These are phyloP conservation scores for Pyrrhoderma noxium DNA, from an alignment of 1,284 basidiomycete genomes.

Conservation along the genomic window DNA sequence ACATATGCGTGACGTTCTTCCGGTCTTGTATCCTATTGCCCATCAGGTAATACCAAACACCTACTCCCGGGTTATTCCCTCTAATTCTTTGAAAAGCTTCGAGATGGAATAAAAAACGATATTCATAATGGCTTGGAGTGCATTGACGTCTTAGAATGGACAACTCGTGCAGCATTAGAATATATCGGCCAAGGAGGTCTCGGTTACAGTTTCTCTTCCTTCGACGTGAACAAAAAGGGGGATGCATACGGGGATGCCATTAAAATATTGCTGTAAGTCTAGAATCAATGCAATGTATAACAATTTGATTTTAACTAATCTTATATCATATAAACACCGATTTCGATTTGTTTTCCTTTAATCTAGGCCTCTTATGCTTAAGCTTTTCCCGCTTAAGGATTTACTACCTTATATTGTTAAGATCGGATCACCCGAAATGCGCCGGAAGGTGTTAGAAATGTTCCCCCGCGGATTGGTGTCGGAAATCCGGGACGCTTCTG, in stretches of 20 bases:
- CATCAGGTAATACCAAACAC: conserved; percentile 19
- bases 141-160: conserved; percentile 30
- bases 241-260: conserved; percentile 26
- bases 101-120: conserved; percentile 19
- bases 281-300: not conserved
- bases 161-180: conserved; percentile 31
- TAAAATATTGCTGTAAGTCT: conserved; percentile 19
- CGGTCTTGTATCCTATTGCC: conserved; percentile 25
- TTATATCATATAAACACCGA: too few species aligned
- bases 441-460: conserved; percentile 6
- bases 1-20: conserved; percentile 25
- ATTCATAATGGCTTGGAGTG: conserved; percentile 20
- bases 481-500: not conserved
- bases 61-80: conserved; percentile 20
- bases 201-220: conserved; percentile 31
- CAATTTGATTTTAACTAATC: conserved; percentile 1
- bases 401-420: conserved; percentile 1
- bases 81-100: conserved; percentile 17
- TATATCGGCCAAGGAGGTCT: conserved; percentile 31
- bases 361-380: conserved; percentile 5
- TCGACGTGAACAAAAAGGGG: conserved; percentile 20
- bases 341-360: not conserved
- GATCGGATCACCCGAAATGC: conserved; percentile 10
- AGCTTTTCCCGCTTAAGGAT: conserved; percentile 7
- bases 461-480: not conserved